Percentiles rank a stretch among this genome's conserved stretches.
phyloP scores from a whole-genome alignment of 78 protist genomes.

The Emiliania huxleyi region DNA sequence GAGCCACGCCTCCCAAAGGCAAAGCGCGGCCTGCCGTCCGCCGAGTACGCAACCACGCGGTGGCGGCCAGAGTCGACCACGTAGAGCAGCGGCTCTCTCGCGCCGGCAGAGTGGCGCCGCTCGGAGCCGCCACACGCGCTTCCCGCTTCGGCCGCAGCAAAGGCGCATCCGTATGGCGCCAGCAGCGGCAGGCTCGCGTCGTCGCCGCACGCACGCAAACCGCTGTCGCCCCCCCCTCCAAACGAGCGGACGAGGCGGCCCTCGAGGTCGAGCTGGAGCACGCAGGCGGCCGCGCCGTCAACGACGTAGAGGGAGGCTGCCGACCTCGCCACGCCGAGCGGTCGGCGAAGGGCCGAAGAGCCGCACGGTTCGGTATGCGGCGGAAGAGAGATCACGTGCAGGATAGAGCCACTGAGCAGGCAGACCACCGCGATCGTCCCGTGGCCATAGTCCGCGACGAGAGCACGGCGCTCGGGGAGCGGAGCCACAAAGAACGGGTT shows the following conservation, averaged over 20 bases:
- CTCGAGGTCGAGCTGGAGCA: neutral
- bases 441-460: neutral
- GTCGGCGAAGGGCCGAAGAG: neutral
- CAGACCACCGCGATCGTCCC: neutral
- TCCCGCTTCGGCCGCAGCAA: neutral
- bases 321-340: neutral
- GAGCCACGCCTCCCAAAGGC: neutral
- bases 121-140: neutral
- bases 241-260: neutral
- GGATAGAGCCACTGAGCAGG: neutral
- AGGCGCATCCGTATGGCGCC: neutral
- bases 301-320: neutral
- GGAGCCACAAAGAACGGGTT: neutral
- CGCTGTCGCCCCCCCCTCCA: neutral
- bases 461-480: neutral
- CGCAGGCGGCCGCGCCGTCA: neutral
- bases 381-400: neutral
- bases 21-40: neutral
- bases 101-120: neutral
- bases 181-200: neutral
- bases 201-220: neutral
- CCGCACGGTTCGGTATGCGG: neutral
- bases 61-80: neutral
- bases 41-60: neutral
- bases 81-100: neutral